Evolutionary conservation across 148 eudicot species (phyloP).

Genomic region (Suaeda aralocaspica): DNA sequence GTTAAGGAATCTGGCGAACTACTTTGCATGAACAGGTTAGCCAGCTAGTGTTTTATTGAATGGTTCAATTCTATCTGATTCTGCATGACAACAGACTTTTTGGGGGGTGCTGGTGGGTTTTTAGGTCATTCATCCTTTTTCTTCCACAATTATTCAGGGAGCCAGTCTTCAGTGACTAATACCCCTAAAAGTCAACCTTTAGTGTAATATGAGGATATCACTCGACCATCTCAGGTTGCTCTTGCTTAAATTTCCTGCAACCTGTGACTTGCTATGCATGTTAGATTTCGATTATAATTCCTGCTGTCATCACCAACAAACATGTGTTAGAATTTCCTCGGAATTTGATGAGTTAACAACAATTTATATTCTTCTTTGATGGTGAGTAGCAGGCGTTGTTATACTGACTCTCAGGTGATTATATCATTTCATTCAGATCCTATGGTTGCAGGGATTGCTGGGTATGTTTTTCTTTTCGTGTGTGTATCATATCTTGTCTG

Average conservation of each 20-base stretch:
- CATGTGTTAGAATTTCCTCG: no score
- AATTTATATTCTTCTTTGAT: conserved; percentile 7
- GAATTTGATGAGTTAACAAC: no score
- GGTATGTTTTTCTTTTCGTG: conserved; percentile 35
- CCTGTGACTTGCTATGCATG: conserved; percentile 3
- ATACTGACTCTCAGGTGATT: conserved; percentile 97
- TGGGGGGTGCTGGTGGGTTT: conserved; percentile 98
- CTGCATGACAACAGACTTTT: conserved; percentile 32
- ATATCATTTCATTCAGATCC: conserved; percentile 96
- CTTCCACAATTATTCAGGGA: conserved; percentile 52
- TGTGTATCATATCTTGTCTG: background rate
- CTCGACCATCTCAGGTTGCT: conserved; percentile 73
- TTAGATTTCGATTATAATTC: background rate
- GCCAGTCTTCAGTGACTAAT: conserved; percentile 41
- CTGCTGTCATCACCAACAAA: no score
- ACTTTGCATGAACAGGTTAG: conserved; percentile 86
- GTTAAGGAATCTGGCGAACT: conserved; percentile 61
- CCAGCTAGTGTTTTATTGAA: conserved; percentile 15
- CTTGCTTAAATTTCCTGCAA: background rate
- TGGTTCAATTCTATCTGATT: conserved; percentile 4
- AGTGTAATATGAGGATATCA: conserved; percentile 72
- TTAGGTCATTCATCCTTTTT: conserved; percentile 53
- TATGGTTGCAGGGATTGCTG: conserved; percentile 58
- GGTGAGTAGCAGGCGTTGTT: conserved; percentile 66
- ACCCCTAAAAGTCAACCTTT: conserved; percentile 72